Evolutionary conservation across 352 stramenopile genomes (phyloP).

Genomic region (Peronospora belbahrii): DNA sequence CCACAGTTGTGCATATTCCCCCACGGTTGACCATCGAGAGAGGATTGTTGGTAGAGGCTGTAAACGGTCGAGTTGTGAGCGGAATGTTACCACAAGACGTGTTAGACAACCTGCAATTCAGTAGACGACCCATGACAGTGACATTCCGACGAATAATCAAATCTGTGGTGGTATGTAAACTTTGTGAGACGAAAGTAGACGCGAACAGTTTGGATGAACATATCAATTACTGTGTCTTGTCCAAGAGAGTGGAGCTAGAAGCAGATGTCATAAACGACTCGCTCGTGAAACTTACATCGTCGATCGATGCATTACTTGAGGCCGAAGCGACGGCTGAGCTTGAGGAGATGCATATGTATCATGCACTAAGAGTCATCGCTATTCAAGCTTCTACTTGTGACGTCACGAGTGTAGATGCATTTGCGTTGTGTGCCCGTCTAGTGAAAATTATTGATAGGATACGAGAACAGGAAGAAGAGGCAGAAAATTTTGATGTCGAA

Average conservation of each 20-base stretch:
- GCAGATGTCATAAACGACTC: conserved; percentile 70
- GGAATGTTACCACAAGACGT: conserved; percentile 37
- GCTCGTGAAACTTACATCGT: conserved; percentile 43
- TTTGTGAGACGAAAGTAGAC: conserved; percentile 74
- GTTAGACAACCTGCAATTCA: conserved; percentile 56
- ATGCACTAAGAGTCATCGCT: conserved; percentile 55
- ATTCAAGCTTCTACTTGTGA: conserved; percentile 71
- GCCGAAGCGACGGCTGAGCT: conserved; percentile 39
- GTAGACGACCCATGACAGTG: conserved; percentile 50
- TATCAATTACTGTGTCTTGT: conserved; percentile 76
- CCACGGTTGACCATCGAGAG: conserved; percentile 30
- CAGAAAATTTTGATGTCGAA: conserved; percentile 38
- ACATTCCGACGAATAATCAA: conserved; percentile 44
- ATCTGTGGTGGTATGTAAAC: conserved; percentile 61
- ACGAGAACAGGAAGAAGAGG: conserved; percentile 45
- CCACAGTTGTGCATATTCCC: conserved; percentile 34
- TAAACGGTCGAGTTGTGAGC: conserved; percentile 42
- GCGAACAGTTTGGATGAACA: conserved; percentile 59
- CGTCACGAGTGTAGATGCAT: conserved; percentile 64
- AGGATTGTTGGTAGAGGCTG: conserved; percentile 55
- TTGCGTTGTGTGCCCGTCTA: conserved; percentile 62
- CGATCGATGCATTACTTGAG: conserved; percentile 50
- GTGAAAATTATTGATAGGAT: conserved; percentile 76
- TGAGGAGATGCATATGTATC: conserved; percentile 64
- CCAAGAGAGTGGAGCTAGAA: conserved; percentile 64